A percentile compares a stretch with the other conserved stretches of the same genome.
phyloP scores from a whole-genome alignment of 1,284 basidiomycete species.

The Hypsizygus ulmarius region DNA sequence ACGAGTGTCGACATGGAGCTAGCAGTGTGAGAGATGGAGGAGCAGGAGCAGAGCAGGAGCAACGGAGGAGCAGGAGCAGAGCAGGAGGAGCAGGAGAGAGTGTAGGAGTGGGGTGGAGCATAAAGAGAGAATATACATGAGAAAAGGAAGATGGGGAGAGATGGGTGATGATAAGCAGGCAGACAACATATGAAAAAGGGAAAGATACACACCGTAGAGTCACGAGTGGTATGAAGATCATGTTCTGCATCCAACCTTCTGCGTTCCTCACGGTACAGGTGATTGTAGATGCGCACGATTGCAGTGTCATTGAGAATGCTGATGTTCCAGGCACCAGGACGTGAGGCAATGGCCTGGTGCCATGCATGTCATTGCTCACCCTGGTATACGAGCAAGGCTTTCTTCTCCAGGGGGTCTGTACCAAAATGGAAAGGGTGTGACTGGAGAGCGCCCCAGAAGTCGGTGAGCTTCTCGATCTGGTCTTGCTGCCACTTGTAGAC shows the following conservation, averaged over 20 bases:
- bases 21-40: not conserved
- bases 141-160: too few relatives aligned
- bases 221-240: too few relatives aligned
- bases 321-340: conserved; percentile 4
- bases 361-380: conserved; percentile 1
- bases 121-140: too few relatives aligned
- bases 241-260: not conserved
- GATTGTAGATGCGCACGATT: not conserved
- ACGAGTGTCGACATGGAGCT: not conserved
- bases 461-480: not conserved
- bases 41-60: not conserved
- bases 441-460: not conserved
- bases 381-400: not conserved
- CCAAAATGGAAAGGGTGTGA: not conserved
- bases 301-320: not conserved
- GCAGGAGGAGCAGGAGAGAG: too few relatives aligned
- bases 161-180: too few relatives aligned
- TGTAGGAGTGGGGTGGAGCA: too few relatives aligned
- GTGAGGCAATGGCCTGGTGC: not conserved
- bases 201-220: too few relatives aligned
- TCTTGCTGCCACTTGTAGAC: not conserved
- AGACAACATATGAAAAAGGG: too few relatives aligned
- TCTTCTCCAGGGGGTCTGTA: not conserved
- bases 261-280: not conserved
- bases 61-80: too few relatives aligned